Percentiles rank a stretch among this genome's conserved stretches.
Conservation (phyloP, 805 yeast species). For the Candida maesae region DNA sequence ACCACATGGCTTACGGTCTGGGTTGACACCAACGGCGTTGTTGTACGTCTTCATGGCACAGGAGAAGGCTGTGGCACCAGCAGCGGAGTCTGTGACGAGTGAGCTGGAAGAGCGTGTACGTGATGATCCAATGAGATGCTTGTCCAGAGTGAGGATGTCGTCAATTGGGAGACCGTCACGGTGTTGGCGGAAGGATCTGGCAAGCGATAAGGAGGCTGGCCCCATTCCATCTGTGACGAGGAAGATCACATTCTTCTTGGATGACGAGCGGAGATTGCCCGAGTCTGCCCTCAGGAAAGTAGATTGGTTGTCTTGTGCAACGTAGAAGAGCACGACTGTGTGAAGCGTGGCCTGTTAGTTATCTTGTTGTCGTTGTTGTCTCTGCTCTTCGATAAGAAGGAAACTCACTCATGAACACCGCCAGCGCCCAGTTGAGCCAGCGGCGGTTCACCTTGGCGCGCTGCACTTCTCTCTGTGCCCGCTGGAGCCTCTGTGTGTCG, state of each 20-base stretch:
- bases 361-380: background rate
- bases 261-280: background rate
- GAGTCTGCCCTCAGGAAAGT: background rate
- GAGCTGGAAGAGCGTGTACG: slow-evolving; percentile 78
- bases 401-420: slow-evolving; percentile 1
- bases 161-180: slow-evolving; percentile 49
- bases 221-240: slow-evolving; percentile 97
- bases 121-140: slow-evolving; percentile 73
- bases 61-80: slow-evolving; percentile 93
- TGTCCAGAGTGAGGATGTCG: slow-evolving; percentile 60
- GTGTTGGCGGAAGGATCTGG: slow-evolving; percentile 70
- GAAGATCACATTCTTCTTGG: slow-evolving; percentile 73
- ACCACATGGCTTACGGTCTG: slow-evolving; percentile 72
- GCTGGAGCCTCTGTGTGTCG: background rate
- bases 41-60: slow-evolving; percentile 82
- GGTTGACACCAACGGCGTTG: slow-evolving; percentile 87
- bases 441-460: background rate
- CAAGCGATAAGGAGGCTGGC: slow-evolving; percentile 77
- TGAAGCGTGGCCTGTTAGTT: background rate
- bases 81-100: slow-evolving; percentile 90
- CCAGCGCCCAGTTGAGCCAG: slow-evolving; percentile 7
- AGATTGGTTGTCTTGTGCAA: slow-evolving; percentile 1
- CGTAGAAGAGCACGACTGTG: background rate
- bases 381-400: background rate
- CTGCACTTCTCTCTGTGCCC: background rate